A percentile compares a stretch with the other conserved stretches of the same genome.
Conservation (phyloP, 768 basidiomycete genomes). For the Tulasnella sp. region DNA sequence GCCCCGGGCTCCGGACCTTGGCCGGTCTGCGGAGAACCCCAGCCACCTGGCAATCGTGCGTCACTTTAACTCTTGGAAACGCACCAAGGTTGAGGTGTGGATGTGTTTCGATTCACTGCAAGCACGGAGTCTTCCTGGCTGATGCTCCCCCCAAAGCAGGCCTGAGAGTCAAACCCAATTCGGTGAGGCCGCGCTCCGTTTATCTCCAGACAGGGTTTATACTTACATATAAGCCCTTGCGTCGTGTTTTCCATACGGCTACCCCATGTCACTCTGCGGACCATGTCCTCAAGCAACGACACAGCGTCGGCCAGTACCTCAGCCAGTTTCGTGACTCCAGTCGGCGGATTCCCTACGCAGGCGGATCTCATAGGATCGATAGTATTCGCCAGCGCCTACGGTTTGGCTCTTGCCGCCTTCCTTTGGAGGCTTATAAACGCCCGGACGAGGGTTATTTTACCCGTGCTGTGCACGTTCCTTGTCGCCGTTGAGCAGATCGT, state of each 20-base stretch:
- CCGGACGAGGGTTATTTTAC: not conserved
- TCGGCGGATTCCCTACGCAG: conserved; percentile 15
- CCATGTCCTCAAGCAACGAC: conserved; percentile 1
- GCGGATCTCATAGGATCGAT: conserved; percentile 14
- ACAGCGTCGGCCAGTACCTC: not conserved
- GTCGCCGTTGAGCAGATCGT: not conserved
- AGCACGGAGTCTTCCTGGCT: not conserved
- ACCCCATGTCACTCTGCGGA: not conserved
- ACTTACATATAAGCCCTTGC: conserved; percentile 9
- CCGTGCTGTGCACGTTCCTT: not conserved
- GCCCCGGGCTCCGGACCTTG: not conserved
- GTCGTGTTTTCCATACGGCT: not conserved
- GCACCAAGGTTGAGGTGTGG: not conserved
- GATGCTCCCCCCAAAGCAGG: not conserved
- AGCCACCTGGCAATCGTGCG: not conserved
- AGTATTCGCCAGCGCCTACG: conserved; percentile 1
- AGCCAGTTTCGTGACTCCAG: not conserved
- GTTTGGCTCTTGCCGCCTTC: not conserved
- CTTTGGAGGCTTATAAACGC: not conserved
- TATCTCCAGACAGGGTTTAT: not conserved
- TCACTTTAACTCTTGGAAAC: not conserved
- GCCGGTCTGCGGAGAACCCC: not conserved
- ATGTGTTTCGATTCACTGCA: not conserved
- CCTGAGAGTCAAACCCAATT: not conserved
- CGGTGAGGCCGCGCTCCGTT: conserved; percentile 3